phyloP scores from a whole-genome alignment of 228 moss, liverwort and hornwort species.

The Sphagnum magellanicum region DNA sequence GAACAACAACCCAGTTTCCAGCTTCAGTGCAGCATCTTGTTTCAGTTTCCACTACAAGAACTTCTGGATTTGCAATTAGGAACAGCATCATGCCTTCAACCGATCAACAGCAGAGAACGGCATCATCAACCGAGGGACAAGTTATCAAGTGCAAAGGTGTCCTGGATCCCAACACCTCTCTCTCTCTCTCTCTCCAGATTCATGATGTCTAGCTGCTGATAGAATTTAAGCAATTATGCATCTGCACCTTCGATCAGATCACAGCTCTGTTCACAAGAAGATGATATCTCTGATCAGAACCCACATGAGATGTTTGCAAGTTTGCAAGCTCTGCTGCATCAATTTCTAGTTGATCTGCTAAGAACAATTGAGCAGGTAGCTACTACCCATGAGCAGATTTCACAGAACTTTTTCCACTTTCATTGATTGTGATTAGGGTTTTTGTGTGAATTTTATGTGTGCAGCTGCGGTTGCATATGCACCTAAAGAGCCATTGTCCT shows the following conservation, averaged over 20 bases:
- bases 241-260: background rate
- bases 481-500: conserved; percentile 16
- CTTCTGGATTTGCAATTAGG: too few relatives aligned
- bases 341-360: background rate
- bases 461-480: conserved; percentile 41
- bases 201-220: background rate
- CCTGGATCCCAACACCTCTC: too few relatives aligned
- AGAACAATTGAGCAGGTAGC: too few relatives aligned
- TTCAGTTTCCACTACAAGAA: too few relatives aligned
- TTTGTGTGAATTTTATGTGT: too few relatives aligned
- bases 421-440: too few relatives aligned
- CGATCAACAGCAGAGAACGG: too few relatives aligned
- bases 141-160: conserved; percentile 9
- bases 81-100: too few relatives aligned
- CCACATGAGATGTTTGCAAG: background rate
- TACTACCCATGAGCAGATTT: too few relatives aligned
- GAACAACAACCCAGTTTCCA: too few relatives aligned
- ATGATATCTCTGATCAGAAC: background rate
- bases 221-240: background rate
- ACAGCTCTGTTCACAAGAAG: background rate
- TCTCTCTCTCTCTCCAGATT: background rate
- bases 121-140: background rate
- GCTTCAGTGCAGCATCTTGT: too few relatives aligned
- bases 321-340: background rate
- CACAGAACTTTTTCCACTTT: too few relatives aligned